Percentiles rank a stretch among this genome's conserved stretches.
These are phyloP conservation scores for Beverwykella pulmonaria DNA, from an alignment of 495 filamentous ascomycete species.

Conservation along the genomic window DNA sequence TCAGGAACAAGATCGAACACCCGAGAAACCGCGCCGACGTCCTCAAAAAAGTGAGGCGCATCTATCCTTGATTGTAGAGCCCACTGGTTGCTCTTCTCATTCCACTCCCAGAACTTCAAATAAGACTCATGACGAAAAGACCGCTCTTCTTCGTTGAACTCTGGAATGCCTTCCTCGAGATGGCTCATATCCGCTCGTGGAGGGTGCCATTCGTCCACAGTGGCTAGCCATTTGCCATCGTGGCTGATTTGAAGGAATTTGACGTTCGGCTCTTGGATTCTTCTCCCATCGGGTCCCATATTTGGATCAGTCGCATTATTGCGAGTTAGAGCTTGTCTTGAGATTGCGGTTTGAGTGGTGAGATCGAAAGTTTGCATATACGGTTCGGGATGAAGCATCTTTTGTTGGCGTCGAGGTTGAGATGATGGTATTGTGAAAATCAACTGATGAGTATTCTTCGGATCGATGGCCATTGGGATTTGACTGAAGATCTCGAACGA, in stretches of 20 bases:
- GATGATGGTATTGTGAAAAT: slow-evolving; percentile 62
- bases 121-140: slow-evolving; percentile 64
- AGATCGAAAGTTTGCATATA: slow-evolving; percentile 85
- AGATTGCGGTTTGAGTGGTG: slow-evolving; percentile 67
- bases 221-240: slow-evolving; percentile 89
- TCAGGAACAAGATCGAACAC: slow-evolving; percentile 73
- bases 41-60: slow-evolving; percentile 68
- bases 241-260: slow-evolving; percentile 69
- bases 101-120: slow-evolving; percentile 90
- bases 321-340: slow-evolving; percentile 82
- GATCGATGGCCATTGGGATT: slow-evolving; percentile 58
- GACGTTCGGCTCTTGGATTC: slow-evolving; percentile 73
- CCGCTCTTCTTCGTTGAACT: slow-evolving; percentile 51
- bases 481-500: slow-evolving; percentile 10
- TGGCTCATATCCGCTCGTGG: slow-evolving; percentile 63
- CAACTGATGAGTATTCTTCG: slow-evolving; percentile 58
- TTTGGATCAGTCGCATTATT: slow-evolving; percentile 84
- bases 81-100: slow-evolving; percentile 62
- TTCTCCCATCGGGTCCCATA: slow-evolving; percentile 65
- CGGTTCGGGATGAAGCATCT: slow-evolving; percentile 48
- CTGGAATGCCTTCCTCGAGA: slow-evolving; percentile 50
- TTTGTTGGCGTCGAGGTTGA: slow-evolving; percentile 47
- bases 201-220: slow-evolving; percentile 86
- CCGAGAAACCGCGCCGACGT: slow-evolving; percentile 49
- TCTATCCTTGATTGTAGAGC: slow-evolving; percentile 80